phyloP scores from a whole-genome alignment of 306 rosid species.

The Ammopiptanthus mongolicus region DNA sequence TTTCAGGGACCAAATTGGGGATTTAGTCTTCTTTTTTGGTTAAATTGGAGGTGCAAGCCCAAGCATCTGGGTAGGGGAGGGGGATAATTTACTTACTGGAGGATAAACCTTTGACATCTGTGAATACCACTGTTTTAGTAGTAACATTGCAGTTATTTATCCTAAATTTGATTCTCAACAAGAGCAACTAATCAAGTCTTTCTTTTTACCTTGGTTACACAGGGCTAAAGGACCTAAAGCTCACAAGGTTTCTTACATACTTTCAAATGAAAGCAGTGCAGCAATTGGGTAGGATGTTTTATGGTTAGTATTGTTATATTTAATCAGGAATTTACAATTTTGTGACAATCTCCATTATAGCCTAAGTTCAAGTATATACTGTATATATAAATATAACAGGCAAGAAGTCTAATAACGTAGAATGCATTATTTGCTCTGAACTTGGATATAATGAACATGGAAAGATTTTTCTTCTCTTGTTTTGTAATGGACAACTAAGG shows the following conservation, averaged over 20 bases:
- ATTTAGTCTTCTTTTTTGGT: no score
- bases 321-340: background rate
- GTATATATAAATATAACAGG: background rate
- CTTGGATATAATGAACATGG: background rate
- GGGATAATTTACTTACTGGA: no score
- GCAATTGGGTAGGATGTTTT: background rate
- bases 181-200: background rate
- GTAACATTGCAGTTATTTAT: background rate
- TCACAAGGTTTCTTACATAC: background rate
- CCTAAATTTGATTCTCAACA: background rate
- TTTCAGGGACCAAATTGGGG: no score
- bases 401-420: background rate
- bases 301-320: background rate
- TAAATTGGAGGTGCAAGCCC: background rate
- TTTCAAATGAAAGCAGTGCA: slow-evolving; percentile 9
- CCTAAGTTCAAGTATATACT: background rate
- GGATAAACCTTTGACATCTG: no score
- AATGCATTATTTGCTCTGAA: background rate
- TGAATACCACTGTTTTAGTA: background rate
- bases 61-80: no score
- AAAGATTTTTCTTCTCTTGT: background rate
- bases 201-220: slow-evolving; percentile 28
- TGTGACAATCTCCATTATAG: background rate
- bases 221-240: slow-evolving; percentile 26
- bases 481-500: background rate